Evolutionary conservation across 768 basidiomycete species (phyloP), one percentile per base, ranked within the genome.

Genomic region (Collybia sp.): DNA sequence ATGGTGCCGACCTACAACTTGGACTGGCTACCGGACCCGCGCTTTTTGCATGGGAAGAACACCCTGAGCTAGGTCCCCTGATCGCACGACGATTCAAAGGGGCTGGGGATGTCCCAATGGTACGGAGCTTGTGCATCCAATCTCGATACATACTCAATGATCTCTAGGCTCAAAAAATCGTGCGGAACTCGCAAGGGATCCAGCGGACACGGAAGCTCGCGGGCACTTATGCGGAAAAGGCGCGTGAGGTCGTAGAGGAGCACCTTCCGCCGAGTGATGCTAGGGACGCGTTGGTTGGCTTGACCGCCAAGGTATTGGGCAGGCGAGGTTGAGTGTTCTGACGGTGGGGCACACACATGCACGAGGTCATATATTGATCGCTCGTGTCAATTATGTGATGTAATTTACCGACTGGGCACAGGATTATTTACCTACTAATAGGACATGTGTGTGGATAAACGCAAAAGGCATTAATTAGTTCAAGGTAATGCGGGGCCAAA

Each of bases 11-110:
- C 61, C 53, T 66, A 12, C 51, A 55, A 30, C 60, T 65, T 30
- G 68, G 68, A 30, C 53, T 66, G 45, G 89, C 96, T 4, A 99
- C 96, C 0, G 95, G 91, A 2, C 96, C 95, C 0, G 90, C 93
- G 0, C 67, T 98, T 11, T 99, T 87, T 59, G 96, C 96, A 30
- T 95, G 93, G 80, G 93, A 95, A 61, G 86, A 94, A 59, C 79
- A 91, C 62, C 84, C 92, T 0, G 86, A 92, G 61, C 77, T 99
- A 69, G 93, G 90, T 2, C 81, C 82, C 2, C 69, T 97, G 40
- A 94, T 97, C 45, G 75, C 77, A 31, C 79, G 95, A 40, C 86
- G 86, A 62, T 97, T 97, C 63, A 73, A 82, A 36, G 65, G 77
- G 18, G 71, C 77, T 30, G 95, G 93, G 5, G 95, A 98, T 58